Percentiles rank a stretch among this genome's conserved stretches.
Evolutionary conservation across 139 green algal species (phyloP).

Genomic region (Picochlorum sp.): DNA sequence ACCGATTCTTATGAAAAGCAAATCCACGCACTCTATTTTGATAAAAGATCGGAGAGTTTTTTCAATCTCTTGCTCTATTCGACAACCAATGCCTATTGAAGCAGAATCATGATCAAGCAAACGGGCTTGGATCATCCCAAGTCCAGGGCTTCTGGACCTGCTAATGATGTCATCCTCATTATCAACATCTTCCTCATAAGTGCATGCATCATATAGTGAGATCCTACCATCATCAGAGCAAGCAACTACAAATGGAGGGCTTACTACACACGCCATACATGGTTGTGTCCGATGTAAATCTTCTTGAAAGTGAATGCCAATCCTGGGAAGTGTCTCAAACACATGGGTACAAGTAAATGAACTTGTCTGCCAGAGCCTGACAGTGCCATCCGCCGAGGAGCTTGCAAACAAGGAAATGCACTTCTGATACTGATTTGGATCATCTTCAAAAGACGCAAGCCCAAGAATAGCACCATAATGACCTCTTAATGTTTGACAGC

Average conservation of each 20-base stretch:
- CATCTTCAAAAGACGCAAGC: constrained; percentile 19
- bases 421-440: background rate
- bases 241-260: background rate
- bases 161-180: background rate
- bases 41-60: constrained; percentile 72
- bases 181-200: background rate
- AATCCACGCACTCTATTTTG: constrained; percentile 53
- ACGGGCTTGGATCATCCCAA: background rate
- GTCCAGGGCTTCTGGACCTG: background rate
- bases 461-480: constrained; percentile 73
- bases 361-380: constrained; percentile 54
- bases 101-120: background rate
- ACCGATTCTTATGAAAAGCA: constrained; percentile 2
- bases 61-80: constrained; percentile 59
- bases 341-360: background rate
- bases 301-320: background rate
- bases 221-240: background rate
- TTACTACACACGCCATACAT: background rate
- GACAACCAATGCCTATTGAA: background rate
- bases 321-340: background rate
- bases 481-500: constrained; percentile 65
- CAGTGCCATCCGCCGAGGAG: constrained; percentile 60
- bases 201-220: background rate
- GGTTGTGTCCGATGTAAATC: background rate
- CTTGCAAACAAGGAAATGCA: constrained; percentile 41